Conservation (phyloP, 441 rosid species). For the Erysimum pusillum region DNA sequence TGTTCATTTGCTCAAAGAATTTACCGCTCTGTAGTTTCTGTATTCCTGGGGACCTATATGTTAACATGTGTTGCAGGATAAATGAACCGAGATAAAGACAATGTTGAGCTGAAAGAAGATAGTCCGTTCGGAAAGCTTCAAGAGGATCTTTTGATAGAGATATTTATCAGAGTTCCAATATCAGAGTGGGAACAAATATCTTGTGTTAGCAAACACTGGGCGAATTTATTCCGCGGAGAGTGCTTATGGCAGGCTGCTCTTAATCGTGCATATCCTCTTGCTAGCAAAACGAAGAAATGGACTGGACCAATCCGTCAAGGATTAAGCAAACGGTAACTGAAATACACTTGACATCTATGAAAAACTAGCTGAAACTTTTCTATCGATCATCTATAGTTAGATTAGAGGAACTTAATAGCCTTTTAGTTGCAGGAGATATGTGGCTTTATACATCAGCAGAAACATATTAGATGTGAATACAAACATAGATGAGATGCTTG, state of each 20-base stretch:
- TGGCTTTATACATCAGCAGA: constrained; percentile 71
- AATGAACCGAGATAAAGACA: constrained; percentile 56
- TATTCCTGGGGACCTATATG: background rate
- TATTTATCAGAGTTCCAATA: constrained; percentile 75
- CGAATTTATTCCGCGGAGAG: constrained; percentile 71
- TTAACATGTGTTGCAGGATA: constrained; percentile 52
- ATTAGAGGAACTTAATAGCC: constrained; percentile 5
- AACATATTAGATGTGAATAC: constrained; percentile 64
- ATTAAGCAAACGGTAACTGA: constrained; percentile 63
- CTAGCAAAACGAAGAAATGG: constrained; percentile 71
- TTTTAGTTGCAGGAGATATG: constrained; percentile 71
- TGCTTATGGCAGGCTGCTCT: constrained; percentile 90
- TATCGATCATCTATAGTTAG: constrained; percentile 2
- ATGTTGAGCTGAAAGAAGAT: constrained; percentile 43
- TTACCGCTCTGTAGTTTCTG: background rate
- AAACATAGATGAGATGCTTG: constrained; percentile 78
- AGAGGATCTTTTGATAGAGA: constrained; percentile 80
- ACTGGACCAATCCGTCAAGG: constrained; percentile 86
- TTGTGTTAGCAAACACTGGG: constrained; percentile 79
- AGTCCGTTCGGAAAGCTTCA: constrained; percentile 68
- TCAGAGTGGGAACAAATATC: constrained; percentile 68
- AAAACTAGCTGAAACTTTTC: background rate
- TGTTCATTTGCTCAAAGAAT: no score
- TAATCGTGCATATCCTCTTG: constrained; percentile 59
- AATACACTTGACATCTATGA: constrained; percentile 18